Evolutionary conservation across 148 eudicot species (phyloP).

Genomic region (Euryodendron excelsum): DNA sequence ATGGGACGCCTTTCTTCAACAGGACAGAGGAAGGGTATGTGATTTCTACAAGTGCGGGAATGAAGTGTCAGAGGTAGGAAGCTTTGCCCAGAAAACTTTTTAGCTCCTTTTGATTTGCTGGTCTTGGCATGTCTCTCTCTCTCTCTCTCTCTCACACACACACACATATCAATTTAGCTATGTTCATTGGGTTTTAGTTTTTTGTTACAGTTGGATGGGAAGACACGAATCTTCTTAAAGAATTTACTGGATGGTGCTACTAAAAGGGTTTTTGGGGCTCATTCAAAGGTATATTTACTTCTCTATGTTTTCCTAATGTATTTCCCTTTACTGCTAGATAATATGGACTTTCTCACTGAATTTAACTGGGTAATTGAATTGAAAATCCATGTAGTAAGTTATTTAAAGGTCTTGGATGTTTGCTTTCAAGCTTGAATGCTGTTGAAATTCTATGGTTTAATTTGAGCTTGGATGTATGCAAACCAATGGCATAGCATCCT

Average conservation of each 20-base stretch:
- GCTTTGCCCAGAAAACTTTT: too few species aligned
- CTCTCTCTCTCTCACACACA: too few species aligned
- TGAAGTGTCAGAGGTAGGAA: too few species aligned
- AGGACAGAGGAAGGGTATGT: too few species aligned
- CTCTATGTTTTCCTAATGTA: neutral
- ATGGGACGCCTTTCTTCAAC: too few species aligned
- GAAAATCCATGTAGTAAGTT: neutral
- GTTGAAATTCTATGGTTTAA: neutral
- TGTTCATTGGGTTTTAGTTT: neutral
- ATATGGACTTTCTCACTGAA: neutral
- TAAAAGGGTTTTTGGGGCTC: slow-evolving; percentile 27
- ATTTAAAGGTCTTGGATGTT: neutral
- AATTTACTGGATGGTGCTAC: slow-evolving; percentile 34
- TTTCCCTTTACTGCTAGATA: neutral
- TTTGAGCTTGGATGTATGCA: neutral
- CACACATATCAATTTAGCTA: too few species aligned
- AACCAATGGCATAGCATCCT: neutral
- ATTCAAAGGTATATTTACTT: slow-evolving; percentile 25
- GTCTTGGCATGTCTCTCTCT: too few species aligned
- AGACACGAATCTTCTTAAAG: slow-evolving; percentile 29
- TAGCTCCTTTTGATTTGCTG: too few species aligned
- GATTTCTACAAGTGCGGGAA: too few species aligned
- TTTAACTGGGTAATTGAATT: neutral
- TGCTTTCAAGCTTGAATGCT: too few species aligned
- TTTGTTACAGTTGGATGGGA: slow-evolving; percentile 33